phyloP scores from a whole-genome alignment of 345 rosid species.

The Lepidium aucheri region DNA sequence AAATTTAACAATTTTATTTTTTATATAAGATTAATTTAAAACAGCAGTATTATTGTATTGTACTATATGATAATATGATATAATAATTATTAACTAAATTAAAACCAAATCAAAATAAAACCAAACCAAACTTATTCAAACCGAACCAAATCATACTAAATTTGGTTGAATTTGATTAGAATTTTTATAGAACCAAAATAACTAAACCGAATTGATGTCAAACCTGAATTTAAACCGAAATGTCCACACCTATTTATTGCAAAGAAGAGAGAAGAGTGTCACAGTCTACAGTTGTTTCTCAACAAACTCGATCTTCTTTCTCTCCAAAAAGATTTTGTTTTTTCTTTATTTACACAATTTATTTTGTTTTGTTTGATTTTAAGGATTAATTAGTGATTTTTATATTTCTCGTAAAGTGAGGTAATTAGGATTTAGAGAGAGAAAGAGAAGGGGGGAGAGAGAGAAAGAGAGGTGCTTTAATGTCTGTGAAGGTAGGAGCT shows the following conservation, averaged over 20 bases:
- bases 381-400: background rate
- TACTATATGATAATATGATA: too few relatives aligned
- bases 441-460: constrained; percentile 11
- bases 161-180: too few relatives aligned
- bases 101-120: too few relatives aligned
- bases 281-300: constrained; percentile 29
- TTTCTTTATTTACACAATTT: background rate
- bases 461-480: constrained; percentile 25
- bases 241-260: background rate
- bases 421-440: constrained; percentile 31
- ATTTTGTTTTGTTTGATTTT: constrained; percentile 13
- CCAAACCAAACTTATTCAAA: too few relatives aligned
- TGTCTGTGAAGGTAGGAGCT: constrained; percentile 35
- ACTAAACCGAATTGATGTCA: too few relatives aligned
- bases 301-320: constrained; percentile 22
- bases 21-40: too few relatives aligned
- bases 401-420: constrained; percentile 27
- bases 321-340: background rate
- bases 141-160: too few relatives aligned
- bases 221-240: too few relatives aligned
- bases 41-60: too few relatives aligned
- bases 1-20: too few relatives aligned
- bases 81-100: too few relatives aligned
- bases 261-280: constrained; percentile 18
- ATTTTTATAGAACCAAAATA: too few relatives aligned